phyloP scores from a whole-genome alignment of 2,329 filamentous ascomycete genomes.

The Diaporthe vaccinii region DNA sequence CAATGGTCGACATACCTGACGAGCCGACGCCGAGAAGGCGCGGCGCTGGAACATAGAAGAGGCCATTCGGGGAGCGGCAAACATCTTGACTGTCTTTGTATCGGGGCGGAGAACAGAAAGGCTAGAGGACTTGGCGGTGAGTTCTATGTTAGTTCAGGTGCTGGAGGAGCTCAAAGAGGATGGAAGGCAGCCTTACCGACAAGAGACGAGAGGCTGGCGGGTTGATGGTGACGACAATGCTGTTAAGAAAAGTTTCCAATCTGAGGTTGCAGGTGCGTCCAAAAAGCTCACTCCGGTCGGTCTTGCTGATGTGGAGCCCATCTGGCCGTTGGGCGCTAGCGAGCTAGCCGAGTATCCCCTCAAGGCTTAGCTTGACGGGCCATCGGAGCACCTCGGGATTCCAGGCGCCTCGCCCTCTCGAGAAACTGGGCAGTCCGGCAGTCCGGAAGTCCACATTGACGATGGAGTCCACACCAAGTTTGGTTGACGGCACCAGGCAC shows the following conservation, averaged over 20 bases:
- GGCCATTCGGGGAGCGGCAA: slow-evolving; percentile 76
- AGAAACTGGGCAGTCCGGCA: background rate
- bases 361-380: slow-evolving; percentile 22
- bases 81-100: slow-evolving; percentile 70
- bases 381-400: slow-evolving; percentile 31
- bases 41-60: slow-evolving; percentile 78
- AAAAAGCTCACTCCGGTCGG: slow-evolving; percentile 34
- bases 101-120: slow-evolving; percentile 10
- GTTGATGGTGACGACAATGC: slow-evolving; percentile 27
- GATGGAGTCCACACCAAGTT: background rate
- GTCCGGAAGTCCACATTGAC: background rate
- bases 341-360: slow-evolving; percentile 27
- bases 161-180: background rate
- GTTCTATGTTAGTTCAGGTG: background rate
- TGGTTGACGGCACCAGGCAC: background rate
- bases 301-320: slow-evolving; percentile 35
- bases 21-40: slow-evolving; percentile 84
- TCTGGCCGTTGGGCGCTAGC: slow-evolving; percentile 25
- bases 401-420: background rate
- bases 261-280: slow-evolving; percentile 29
- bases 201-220: slow-evolving; percentile 4
- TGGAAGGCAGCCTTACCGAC: slow-evolving; percentile 8
- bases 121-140: background rate
- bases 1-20: slow-evolving; percentile 68
- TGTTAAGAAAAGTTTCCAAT: slow-evolving; percentile 35